Conservation (phyloP, 2,329 filamentous ascomycete genomes). For the Lomentospora prolificans region DNA sequence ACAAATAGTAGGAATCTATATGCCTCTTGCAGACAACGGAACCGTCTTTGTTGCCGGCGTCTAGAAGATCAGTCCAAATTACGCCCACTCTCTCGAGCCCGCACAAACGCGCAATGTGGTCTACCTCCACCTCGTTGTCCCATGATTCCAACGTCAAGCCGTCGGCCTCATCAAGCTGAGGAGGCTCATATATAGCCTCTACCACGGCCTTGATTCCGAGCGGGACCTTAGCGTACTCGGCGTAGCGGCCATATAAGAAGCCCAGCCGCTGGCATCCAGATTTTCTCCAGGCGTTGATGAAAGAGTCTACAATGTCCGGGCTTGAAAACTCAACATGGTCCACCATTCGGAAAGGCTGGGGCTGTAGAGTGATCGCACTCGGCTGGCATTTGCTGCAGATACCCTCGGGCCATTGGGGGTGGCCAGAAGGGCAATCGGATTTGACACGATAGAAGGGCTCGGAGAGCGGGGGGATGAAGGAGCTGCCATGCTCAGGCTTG, state of each 20-base stretch:
- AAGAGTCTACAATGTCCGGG: slow-evolving; percentile 72
- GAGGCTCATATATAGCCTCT: slow-evolving; percentile 93
- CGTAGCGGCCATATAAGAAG: slow-evolving; percentile 83
- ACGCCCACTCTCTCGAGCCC: slow-evolving; percentile 83
- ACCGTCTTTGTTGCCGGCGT: slow-evolving; percentile 71
- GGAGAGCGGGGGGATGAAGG: slow-evolving; percentile 88
- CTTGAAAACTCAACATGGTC: slow-evolving; percentile 96
- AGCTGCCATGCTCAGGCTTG: slow-evolving; percentile 85
- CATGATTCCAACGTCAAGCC: slow-evolving; percentile 78
- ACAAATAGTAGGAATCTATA: slow-evolving; percentile 87
- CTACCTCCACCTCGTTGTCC: slow-evolving; percentile 74
- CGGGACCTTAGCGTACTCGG: slow-evolving; percentile 85
- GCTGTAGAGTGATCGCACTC: slow-evolving; percentile 89
- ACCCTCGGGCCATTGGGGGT: slow-evolving; percentile 87
- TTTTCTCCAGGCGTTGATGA: slow-evolving; percentile 85
- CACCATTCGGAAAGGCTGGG: slow-evolving; percentile 90
- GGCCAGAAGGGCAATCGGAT: slow-evolving; percentile 82
- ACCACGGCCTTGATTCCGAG: slow-evolving; percentile 92
- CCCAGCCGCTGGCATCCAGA: slow-evolving; percentile 78
- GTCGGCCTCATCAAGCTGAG: slow-evolving; percentile 80
- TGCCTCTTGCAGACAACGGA: slow-evolving; percentile 91
- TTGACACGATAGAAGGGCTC: slow-evolving; percentile 90
- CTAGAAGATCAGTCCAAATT: slow-evolving; percentile 87
- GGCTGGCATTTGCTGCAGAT: slow-evolving; percentile 98
- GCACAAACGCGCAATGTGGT: slow-evolving; percentile 70